phyloP scores from a whole-genome alignment of 352 stramenopile species.

The Peronospora destructor region DNA sequence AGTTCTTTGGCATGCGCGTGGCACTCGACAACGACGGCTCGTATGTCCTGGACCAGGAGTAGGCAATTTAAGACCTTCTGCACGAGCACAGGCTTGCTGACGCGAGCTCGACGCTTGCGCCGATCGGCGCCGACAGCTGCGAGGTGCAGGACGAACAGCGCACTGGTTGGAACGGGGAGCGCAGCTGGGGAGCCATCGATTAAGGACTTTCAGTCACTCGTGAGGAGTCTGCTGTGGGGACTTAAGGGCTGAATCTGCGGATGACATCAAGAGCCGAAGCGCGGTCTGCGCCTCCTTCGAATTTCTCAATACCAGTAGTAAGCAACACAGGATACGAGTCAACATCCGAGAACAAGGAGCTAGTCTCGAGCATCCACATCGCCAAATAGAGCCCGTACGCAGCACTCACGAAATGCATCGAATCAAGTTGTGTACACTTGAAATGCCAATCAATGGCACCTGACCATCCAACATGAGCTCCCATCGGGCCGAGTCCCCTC shows the following conservation, averaged over 20 bases:
- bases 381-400: conserved; percentile 36
- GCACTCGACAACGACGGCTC: neutral
- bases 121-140: neutral
- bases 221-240: neutral
- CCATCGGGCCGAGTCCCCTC: conserved; percentile 18
- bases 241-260: too few relatives aligned
- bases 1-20: conserved; percentile 24
- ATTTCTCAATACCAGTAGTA: too few relatives aligned
- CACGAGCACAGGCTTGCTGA: neutral
- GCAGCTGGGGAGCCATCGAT: neutral
- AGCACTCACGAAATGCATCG: conserved; percentile 39
- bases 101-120: neutral
- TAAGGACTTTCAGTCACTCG: neutral
- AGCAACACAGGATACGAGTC: too few relatives aligned
- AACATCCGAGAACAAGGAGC: conserved; percentile 33
- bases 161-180: neutral
- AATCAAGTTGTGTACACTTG: conserved; percentile 27
- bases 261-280: too few relatives aligned
- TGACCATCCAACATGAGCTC: conserved; percentile 37
- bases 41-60: neutral
- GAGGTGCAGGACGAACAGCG: neutral
- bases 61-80: neutral
- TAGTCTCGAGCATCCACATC: conserved; percentile 39
- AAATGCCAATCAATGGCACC: conserved; percentile 39
- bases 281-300: too few relatives aligned